Evolutionary conservation across 169 alveolate species (phyloP).

Genomic region (Cryptosporidium tyzzeri): DNA sequence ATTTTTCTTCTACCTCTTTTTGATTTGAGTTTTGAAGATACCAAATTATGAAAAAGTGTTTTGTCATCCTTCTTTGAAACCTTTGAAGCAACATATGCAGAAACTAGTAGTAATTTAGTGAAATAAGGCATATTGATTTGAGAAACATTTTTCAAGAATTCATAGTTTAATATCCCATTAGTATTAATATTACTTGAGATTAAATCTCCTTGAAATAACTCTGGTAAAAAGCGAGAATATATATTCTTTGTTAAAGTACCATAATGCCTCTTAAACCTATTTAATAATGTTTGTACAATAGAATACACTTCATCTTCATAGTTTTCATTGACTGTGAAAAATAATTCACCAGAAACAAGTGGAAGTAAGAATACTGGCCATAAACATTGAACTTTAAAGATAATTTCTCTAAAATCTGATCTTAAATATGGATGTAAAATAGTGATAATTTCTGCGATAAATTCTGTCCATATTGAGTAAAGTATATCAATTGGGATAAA

Average conservation of each 20-base stretch:
- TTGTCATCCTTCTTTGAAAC: conserved; percentile 56
- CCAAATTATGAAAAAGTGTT: conserved; percentile 31
- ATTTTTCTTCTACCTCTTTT: neutral
- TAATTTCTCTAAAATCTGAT: conserved; percentile 48
- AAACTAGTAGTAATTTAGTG: conserved; percentile 38
- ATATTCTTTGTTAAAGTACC: conserved; percentile 18
- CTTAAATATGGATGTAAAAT: conserved; percentile 32
- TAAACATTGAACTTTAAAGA: conserved; percentile 9
- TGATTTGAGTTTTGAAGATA: conserved; percentile 31
- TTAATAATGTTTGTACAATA: neutral
- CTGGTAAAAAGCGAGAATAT: conserved; percentile 49
- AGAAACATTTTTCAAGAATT: conserved; percentile 17
- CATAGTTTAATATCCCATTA: conserved; percentile 9
- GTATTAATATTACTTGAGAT: neutral
- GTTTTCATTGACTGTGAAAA: neutral
- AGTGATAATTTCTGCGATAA: conserved; percentile 53
- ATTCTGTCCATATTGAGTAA: conserved; percentile 46
- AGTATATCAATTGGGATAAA: conserved; percentile 24
- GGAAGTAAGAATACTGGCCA: conserved; percentile 69
- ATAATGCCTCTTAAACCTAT: conserved; percentile 52
- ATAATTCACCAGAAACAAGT: conserved; percentile 32
- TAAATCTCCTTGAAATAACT: conserved; percentile 49
- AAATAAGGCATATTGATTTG: conserved; percentile 45
- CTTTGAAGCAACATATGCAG: conserved; percentile 69
- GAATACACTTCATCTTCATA: neutral